Evolutionary conservation across 169 alveolate genomes (phyloP).

Genomic region (Plasmodium ovale): DNA sequence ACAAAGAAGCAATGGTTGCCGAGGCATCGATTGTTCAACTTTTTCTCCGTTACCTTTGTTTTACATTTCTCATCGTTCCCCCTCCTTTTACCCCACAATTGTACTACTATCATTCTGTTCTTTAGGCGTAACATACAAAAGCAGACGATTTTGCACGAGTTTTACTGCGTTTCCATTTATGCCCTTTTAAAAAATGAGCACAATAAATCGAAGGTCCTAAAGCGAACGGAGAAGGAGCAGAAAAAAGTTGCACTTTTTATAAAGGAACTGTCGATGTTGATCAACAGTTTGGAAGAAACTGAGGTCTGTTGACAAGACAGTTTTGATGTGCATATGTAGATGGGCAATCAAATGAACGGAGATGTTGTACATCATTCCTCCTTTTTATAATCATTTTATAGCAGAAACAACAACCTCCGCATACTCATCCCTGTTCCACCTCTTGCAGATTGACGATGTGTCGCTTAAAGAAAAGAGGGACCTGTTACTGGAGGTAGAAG

Average conservation of each 20-base stretch:
- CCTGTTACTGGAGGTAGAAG: not conserved
- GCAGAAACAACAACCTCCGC: no score
- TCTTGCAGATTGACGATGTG: no score
- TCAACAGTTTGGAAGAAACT: not conserved
- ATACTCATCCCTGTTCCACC: no score
- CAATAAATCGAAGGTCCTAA: constrained; percentile 7
- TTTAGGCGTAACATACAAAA: constrained; percentile 32
- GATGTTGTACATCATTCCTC: no score
- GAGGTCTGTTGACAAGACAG: not conserved
- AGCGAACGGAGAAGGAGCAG: not conserved
- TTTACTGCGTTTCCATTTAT: constrained; percentile 38
- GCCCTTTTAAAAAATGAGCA: constrained; percentile 61
- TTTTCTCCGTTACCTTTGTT: not conserved
- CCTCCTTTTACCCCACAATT: not conserved
- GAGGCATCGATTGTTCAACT: no score
- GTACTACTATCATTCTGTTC: not conserved
- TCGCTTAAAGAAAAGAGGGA: not conserved
- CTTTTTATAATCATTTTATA: no score
- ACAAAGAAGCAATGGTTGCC: no score
- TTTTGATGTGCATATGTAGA: not conserved
- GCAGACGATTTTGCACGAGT: constrained; percentile 27
- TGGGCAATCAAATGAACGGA: no score
- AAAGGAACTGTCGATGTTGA: not conserved
- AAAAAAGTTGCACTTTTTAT: not conserved
- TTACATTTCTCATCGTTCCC: not conserved